These are phyloP conservation scores for Globisporangium cystogenes DNA, from an alignment of 352 stramenopile genomes.

Conservation along the genomic window DNA sequence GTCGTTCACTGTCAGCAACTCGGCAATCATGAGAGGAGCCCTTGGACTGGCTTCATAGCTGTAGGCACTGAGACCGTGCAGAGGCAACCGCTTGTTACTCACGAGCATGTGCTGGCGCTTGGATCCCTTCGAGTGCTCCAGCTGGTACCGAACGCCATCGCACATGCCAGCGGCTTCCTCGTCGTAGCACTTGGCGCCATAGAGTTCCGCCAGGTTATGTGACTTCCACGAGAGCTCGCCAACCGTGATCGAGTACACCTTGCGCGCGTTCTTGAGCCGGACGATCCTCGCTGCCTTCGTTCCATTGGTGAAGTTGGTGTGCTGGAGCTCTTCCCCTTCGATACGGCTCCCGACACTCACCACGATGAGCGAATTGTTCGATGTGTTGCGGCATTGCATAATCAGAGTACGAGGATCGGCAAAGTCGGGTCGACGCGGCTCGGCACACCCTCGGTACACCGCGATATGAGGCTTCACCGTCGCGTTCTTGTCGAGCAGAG, in stretches of 20 bases:
- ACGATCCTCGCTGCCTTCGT: background rate
- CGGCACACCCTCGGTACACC: background rate
- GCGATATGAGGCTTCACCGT: background rate
- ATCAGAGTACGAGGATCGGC: no score
- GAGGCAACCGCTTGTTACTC: background rate
- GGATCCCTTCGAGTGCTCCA: background rate
- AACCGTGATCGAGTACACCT: constrained; percentile 18
- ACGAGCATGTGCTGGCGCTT: background rate
- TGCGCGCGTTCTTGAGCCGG: constrained; percentile 13
- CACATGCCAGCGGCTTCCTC: constrained; percentile 1
- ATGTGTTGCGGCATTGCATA: no score
- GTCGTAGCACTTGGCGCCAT: constrained; percentile 12
- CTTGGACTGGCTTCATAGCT: no score
- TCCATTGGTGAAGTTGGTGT: no score
- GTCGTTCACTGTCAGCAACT: background rate
- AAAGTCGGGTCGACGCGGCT: no score
- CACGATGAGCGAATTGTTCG: background rate
- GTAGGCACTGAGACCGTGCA: background rate
- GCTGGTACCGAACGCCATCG: background rate
- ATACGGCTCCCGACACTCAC: constrained; percentile 3
- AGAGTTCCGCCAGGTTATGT: constrained; percentile 7
- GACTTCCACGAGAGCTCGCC: constrained; percentile 12
- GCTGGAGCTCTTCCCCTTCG: constrained; percentile 5
- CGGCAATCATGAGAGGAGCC: no score
- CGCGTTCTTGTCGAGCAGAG: background rate